A percentile compares a stretch with the other conserved stretches of the same genome.
phyloP scores from a whole-genome alignment of 768 basidiomycete genomes.

The Tulasnella sp. region DNA sequence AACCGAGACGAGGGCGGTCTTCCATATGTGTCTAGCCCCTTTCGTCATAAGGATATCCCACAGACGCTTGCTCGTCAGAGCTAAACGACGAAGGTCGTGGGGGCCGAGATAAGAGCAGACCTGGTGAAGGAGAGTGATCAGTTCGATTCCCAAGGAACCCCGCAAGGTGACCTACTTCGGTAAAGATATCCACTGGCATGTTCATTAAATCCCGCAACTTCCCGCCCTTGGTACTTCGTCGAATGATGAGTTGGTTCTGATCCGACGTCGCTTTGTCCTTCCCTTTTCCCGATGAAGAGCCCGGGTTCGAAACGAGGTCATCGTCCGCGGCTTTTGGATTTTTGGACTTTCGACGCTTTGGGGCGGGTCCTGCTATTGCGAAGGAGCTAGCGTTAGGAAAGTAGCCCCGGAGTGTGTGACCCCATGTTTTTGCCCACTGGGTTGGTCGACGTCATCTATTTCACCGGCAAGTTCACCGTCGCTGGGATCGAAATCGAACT shows the following conservation, averaged over 20 bases:
- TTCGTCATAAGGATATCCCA: slow-evolving; percentile 15
- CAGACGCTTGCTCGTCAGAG: slow-evolving; percentile 17
- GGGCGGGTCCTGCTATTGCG: not conserved
- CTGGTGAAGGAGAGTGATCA: not conserved
- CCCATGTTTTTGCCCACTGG: not conserved
- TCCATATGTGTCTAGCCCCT: slow-evolving; percentile 12
- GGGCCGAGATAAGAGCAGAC: slow-evolving; percentile 19
- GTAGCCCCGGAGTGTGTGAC: no score
- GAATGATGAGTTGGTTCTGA: not conserved
- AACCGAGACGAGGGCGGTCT: not conserved
- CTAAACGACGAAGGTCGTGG: slow-evolving; percentile 21
- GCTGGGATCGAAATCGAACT: not conserved
- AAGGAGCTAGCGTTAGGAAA: not conserved
- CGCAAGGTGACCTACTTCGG: slow-evolving; percentile 13
- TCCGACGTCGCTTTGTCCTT: not conserved
- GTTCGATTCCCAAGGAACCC: not conserved
- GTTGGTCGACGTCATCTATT: not conserved
- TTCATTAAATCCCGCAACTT: slow-evolving; percentile 27
- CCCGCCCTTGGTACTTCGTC: not conserved
- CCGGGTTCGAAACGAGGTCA: not conserved
- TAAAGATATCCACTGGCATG: slow-evolving; percentile 29
- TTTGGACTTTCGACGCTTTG: not conserved
- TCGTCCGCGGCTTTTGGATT: not conserved
- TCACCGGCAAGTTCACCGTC: not conserved
- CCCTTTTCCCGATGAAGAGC: not conserved